These are phyloP conservation scores for Trametopsis cervina DNA, from an alignment of 768 basidiomycete genomes.

Conservation along the genomic window DNA sequence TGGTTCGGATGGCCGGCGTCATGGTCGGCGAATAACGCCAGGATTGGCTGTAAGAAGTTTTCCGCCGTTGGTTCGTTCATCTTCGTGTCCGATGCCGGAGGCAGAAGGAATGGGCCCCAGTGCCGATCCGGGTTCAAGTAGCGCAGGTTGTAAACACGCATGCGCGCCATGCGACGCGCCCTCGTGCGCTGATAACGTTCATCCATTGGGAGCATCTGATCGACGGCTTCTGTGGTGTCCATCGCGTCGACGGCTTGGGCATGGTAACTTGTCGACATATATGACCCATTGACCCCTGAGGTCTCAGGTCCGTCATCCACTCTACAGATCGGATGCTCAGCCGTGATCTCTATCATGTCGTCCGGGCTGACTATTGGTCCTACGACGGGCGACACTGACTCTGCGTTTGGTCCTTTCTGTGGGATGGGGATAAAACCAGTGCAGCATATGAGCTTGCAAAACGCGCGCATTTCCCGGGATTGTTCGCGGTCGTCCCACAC, in stretches of 20 bases:
- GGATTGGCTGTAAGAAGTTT: slow-evolving; percentile 13
- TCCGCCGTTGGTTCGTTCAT: not conserved
- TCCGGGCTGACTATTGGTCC: not conserved
- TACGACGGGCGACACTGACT: not conserved
- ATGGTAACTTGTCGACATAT: too few relatives aligned
- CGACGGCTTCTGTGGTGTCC: not conserved
- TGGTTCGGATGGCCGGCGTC: slow-evolving; percentile 1
- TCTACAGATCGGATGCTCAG: too few relatives aligned
- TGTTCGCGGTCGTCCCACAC: slow-evolving; percentile 19
- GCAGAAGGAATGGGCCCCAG: slow-evolving; percentile 21
- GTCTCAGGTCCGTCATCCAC: too few relatives aligned
- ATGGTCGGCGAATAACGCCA: slow-evolving; percentile 11
- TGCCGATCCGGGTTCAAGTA: slow-evolving; percentile 17
- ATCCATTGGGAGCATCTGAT: slow-evolving; percentile 10
- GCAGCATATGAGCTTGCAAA: slow-evolving; percentile 36
- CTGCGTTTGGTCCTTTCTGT: not conserved
- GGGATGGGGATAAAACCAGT: slow-evolving; percentile 33
- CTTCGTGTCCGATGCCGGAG: slow-evolving; percentile 1
- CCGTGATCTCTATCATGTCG: too few relatives aligned
- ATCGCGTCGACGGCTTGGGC: not conserved
- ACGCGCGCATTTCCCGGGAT: slow-evolving; percentile 29
- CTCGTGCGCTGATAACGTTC: slow-evolving; percentile 13
- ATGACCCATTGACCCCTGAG: too few relatives aligned
- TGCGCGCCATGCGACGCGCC: slow-evolving; percentile 19
- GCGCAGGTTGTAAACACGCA: slow-evolving; percentile 23